Evolutionary conservation across 2,329 filamentous ascomycete species (phyloP).

Genomic region (Fusarium temperatum): DNA sequence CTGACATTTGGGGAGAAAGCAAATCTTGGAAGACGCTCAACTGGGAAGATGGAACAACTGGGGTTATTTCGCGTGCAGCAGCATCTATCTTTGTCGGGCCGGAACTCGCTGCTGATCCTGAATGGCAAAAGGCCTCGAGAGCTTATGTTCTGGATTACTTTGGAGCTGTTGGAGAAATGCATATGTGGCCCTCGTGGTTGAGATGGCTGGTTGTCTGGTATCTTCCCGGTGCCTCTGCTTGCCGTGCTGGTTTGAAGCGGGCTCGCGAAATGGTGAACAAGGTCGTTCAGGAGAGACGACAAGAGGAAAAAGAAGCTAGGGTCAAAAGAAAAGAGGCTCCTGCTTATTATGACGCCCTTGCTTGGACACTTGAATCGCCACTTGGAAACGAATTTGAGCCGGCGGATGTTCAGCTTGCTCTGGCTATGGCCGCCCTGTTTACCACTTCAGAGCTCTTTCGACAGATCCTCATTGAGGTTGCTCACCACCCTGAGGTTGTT

Average conservation of each 20-base stretch:
- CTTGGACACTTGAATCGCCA: background rate
- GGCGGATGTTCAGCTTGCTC: background rate
- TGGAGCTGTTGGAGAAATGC: background rate
- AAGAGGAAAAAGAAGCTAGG: accelerated
- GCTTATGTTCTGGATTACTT: background rate
- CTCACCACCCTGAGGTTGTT: background rate
- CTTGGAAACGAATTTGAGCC: background rate
- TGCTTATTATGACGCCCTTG: background rate
- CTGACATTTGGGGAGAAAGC: background rate
- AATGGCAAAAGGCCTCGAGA: background rate
- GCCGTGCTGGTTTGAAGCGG: background rate
- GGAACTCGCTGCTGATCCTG: background rate
- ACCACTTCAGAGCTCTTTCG: background rate
- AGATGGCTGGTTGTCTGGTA: background rate
- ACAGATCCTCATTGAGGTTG: background rate
- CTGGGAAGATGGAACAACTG: background rate
- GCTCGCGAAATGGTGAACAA: background rate
- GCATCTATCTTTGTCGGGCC: background rate
- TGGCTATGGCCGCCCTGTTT: background rate
- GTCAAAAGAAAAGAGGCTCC: accelerated
- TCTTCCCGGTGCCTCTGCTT: background rate
- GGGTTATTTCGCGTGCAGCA: background rate
- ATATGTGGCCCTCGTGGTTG: background rate
- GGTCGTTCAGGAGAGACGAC: background rate
- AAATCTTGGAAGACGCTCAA: background rate